phyloP scores from a whole-genome alignment of 75 land plant genomes.

The Chamaecyparis obtusa region DNA sequence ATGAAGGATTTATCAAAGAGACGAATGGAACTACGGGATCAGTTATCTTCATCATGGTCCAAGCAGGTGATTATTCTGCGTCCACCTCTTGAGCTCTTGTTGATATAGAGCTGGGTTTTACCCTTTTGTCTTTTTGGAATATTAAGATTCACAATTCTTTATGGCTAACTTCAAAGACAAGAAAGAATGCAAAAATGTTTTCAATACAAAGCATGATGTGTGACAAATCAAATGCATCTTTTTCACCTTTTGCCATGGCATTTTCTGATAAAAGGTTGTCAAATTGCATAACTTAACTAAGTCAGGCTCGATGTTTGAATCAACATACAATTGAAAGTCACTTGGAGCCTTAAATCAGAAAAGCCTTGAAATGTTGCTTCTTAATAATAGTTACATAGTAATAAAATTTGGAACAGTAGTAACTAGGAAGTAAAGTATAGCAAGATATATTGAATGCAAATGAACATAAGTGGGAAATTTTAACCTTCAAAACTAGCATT shows the following conservation, averaged over 20 bases:
- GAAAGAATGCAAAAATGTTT: background rate
- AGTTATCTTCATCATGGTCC: slow-evolving; percentile 85
- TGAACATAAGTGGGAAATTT: background rate
- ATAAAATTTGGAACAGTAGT: background rate
- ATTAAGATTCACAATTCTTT: background rate
- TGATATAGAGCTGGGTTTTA: background rate
- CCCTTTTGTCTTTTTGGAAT: background rate
- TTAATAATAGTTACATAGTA: background rate
- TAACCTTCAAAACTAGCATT: background rate
- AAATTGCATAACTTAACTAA: background rate
- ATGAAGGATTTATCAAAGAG: slow-evolving; percentile 60
- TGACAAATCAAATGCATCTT: background rate
- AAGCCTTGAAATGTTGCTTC: background rate
- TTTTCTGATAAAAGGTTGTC: background rate
- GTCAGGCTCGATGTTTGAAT: background rate
- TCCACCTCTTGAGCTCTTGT: background rate
- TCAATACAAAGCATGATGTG: background rate
- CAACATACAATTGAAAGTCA: background rate
- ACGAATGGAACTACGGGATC: slow-evolving; percentile 74
- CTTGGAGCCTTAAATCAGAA: background rate
- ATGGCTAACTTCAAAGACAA: background rate
- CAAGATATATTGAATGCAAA: background rate
- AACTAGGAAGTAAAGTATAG: background rate
- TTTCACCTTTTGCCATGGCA: background rate
- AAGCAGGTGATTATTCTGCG: slow-evolving; percentile 61